phyloP scores from a whole-genome alignment of 768 basidiomycete genomes.

The Lentinus brumalis region DNA sequence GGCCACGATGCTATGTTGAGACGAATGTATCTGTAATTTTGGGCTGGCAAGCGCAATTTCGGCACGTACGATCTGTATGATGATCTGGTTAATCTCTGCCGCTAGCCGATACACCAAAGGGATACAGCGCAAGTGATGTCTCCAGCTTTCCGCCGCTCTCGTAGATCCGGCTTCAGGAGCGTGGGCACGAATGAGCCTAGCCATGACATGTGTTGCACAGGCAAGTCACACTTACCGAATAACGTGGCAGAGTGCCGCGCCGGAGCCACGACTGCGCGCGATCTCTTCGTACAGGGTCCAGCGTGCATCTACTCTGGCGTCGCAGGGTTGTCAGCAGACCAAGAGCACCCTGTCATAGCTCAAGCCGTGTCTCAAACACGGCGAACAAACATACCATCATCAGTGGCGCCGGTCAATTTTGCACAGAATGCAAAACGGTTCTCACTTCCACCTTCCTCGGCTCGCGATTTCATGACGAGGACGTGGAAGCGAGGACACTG shows the following conservation, averaged over 20 bases:
- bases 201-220: not conserved
- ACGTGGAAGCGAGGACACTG: no score
- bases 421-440: no score
- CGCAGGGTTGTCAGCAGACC: not conserved
- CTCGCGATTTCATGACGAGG: no score
- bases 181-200: not conserved
- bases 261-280: no score
- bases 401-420: not conserved
- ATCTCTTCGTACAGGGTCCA: no score
- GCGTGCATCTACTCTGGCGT: not conserved
- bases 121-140: not conserved
- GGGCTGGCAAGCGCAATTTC: not conserved
- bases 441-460: no score
- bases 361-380: not conserved
- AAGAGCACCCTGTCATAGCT: not conserved
- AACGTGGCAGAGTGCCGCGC: no score
- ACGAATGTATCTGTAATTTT: not conserved
- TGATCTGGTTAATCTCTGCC: not conserved
- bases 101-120: not conserved
- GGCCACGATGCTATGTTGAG: not conserved
- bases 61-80: not conserved
- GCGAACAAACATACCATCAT: not conserved
- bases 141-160: not conserved
- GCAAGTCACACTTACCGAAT: no score
- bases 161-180: not conserved